These are phyloP conservation scores for Tilletia caries DNA, from an alignment of 1,284 basidiomycete genomes.

Conservation along the genomic window DNA sequence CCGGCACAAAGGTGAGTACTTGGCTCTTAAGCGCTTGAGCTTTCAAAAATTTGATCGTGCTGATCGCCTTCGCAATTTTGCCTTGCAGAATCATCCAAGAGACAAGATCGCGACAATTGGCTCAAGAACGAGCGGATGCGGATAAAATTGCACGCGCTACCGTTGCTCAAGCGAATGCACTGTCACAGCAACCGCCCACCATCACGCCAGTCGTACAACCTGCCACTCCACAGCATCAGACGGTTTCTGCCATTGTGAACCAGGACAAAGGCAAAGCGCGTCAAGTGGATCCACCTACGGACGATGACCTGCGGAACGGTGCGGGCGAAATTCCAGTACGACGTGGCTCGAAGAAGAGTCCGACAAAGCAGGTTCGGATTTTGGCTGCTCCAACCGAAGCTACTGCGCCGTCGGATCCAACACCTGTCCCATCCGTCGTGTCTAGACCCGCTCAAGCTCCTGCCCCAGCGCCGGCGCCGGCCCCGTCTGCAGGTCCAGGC, in stretches of 20 bases:
- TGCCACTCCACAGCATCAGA: background rate
- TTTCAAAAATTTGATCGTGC: too few species aligned
- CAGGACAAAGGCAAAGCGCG: constrained; percentile 5
- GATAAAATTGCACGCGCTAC: constrained; percentile 1
- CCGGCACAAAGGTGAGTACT: constrained; percentile 32
- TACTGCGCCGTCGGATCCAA: background rate
- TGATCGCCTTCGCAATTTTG: background rate
- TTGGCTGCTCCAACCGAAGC: too few species aligned
- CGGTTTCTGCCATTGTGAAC: too few species aligned
- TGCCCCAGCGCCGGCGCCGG: background rate
- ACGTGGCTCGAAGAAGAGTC: constrained; percentile 7
- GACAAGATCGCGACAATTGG: constrained; percentile 35
- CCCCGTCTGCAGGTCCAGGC: background rate
- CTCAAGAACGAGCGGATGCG: constrained; percentile 28
- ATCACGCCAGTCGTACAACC: background rate
- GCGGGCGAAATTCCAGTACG: constrained; percentile 2
- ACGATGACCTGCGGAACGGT: background rate
- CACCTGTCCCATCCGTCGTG: background rate
- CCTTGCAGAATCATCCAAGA: constrained; percentile 41
- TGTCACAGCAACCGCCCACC: background rate
- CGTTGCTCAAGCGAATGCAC: background rate
- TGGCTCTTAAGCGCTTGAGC: background rate
- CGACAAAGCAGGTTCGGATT: background rate
- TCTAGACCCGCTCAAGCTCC: too few species aligned
- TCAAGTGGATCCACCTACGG: background rate